phyloP scores from a whole-genome alignment of 169 alveolate species.

The Amoebophrya sp. region DNA sequence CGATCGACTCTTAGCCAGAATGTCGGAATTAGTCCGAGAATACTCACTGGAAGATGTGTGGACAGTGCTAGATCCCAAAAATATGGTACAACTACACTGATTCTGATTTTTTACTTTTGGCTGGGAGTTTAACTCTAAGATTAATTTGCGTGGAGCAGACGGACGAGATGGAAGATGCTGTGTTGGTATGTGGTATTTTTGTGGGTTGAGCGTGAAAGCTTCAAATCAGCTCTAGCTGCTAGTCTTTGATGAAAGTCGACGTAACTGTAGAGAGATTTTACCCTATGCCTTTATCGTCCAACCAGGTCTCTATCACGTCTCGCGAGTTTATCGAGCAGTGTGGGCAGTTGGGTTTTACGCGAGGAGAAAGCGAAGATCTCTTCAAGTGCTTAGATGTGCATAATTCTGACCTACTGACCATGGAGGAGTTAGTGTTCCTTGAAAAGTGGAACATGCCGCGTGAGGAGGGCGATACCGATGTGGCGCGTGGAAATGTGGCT shows the following conservation, averaged over 20 bases:
- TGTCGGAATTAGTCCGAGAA: background rate
- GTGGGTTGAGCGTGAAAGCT: too few species aligned
- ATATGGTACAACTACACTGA: too few species aligned
- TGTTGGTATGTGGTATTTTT: too few species aligned
- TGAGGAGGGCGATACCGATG: background rate
- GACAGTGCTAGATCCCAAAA: conserved; percentile 7
- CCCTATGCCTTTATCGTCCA: too few species aligned
- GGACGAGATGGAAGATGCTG: too few species aligned
- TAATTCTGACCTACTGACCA: background rate
- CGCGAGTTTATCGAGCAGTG: background rate
- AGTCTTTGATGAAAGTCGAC: too few species aligned
- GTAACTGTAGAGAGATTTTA: too few species aligned
- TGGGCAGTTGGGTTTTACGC: background rate
- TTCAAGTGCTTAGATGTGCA: background rate
- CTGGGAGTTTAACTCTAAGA: too few species aligned
- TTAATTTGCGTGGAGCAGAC: too few species aligned
- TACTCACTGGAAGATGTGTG: conserved; percentile 1
- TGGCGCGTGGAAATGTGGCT: background rate
- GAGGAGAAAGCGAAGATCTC: background rate
- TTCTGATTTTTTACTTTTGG: too few species aligned
- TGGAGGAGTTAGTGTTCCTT: background rate
- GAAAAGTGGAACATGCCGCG: conserved; percentile 1
- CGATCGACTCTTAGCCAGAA: background rate
- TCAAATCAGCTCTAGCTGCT: too few species aligned
- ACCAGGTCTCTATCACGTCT: background rate